Conservation (phyloP, 176 grass and related monocot species). For the Thinopyrum elongatum region DNA sequence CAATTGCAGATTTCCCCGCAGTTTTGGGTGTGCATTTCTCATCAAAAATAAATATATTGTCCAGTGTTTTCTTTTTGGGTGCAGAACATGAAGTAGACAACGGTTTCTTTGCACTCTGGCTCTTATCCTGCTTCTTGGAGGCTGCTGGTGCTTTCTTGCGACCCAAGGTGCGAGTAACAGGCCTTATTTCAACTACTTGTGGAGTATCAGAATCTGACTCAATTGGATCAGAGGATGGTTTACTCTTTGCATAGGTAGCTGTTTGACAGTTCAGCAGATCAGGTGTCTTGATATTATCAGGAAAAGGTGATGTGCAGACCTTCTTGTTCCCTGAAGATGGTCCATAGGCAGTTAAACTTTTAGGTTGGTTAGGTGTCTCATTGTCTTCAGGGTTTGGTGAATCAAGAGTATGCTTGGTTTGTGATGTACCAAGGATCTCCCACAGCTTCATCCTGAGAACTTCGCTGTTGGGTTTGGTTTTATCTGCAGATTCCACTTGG, state of each 20-base stretch:
- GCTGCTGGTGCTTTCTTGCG: constrained; percentile 45
- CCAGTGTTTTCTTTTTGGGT: constrained; percentile 46
- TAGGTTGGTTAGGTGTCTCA: constrained; percentile 29
- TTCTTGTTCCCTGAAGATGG: constrained; percentile 55
- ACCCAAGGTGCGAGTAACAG: constrained; percentile 50
- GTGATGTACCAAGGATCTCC: constrained; percentile 87
- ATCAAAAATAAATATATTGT: constrained; percentile 55
- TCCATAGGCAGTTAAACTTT: constrained; percentile 43
- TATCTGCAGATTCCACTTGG: constrained; percentile 32
- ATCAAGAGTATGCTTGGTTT: constrained; percentile 59
- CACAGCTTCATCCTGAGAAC: constrained; percentile 70
- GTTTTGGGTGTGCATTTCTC: constrained; percentile 40
- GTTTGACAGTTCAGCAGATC: constrained; percentile 46
- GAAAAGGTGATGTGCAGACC: constrained; percentile 38
- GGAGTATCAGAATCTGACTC: constrained; percentile 78
- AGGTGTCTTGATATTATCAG: constrained; percentile 52
- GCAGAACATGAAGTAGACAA: constrained; percentile 53
- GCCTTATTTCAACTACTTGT: constrained; percentile 60
- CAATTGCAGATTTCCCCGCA: constrained; percentile 35
- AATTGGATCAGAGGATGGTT: constrained; percentile 68
- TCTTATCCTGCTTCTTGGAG: constrained; percentile 38
- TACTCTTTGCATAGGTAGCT: constrained; percentile 48
- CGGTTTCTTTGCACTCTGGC: constrained; percentile 53
- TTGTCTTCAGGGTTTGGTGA: constrained; percentile 36
- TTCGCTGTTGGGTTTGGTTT: constrained; percentile 46